Evolutionary conservation across 768 basidiomycete genomes (phyloP).

Genomic region (Naematelia aurantialba): DNA sequence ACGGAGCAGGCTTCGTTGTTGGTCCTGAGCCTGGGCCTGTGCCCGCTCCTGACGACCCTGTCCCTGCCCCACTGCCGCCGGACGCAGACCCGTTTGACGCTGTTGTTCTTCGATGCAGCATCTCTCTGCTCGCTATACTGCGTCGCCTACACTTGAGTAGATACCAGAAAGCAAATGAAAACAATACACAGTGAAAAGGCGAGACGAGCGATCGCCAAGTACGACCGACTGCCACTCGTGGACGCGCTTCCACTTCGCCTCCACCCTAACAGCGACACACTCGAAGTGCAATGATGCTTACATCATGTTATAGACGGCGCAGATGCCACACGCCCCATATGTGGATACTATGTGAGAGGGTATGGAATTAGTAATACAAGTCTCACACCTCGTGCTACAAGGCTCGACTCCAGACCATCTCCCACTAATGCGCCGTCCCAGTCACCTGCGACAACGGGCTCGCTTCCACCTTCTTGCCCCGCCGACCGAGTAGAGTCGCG

Average conservation of each 20-base stretch:
- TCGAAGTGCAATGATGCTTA: no score
- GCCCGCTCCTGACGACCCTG: no score
- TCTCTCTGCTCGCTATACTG: not conserved
- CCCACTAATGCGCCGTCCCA: not conserved
- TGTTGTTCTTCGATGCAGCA: not conserved
- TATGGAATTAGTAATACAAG: not conserved
- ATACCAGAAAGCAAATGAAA: no score
- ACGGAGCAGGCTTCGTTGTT: no score
- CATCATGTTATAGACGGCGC: not conserved
- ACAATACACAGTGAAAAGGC: no score
- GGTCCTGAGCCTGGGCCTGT: no score
- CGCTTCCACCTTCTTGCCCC: slow-evolving; percentile 47
- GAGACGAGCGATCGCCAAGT: no score
- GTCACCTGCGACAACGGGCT: slow-evolving; percentile 35
- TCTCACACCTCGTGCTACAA: not conserved
- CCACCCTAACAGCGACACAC: no score
- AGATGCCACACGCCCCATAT: not conserved
- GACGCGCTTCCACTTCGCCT: no score
- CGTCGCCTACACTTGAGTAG: no score
- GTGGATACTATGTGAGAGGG: not conserved
- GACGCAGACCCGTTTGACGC: not conserved
- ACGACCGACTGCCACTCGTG: no score
- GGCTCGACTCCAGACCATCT: not conserved
- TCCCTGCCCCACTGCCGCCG: no score
- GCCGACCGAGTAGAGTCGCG: slow-evolving; percentile 73